Conservation (phyloP, 1,284 basidiomycete genomes). For the Agaricales sp. region DNA sequence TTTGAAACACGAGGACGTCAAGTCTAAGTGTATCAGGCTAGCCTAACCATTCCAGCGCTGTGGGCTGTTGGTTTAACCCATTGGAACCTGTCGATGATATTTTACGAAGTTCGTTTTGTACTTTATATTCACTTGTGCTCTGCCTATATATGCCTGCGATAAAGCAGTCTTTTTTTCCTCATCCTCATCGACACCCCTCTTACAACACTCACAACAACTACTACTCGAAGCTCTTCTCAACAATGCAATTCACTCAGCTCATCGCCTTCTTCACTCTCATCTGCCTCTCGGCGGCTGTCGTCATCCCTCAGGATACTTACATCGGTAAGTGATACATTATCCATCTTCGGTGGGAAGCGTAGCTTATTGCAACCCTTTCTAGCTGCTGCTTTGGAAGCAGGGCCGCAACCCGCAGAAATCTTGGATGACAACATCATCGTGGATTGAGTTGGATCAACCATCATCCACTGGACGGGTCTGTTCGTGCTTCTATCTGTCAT, state of each 20-base stretch:
- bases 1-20: too few species aligned
- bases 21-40: too few species aligned
- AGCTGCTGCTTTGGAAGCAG: not conserved
- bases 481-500: too few species aligned
- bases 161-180: too few species aligned
- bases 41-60: too few species aligned
- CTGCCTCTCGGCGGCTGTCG: not conserved
- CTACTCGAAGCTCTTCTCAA: not conserved
- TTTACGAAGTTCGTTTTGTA: too few species aligned
- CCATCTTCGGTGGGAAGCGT: not conserved
- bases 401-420: not conserved
- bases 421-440: not conserved
- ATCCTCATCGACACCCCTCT: too few species aligned
- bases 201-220: not conserved
- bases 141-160: too few species aligned
- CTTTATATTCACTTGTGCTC: too few species aligned
- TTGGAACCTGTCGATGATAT: too few species aligned
- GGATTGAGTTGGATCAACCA: not conserved
- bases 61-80: too few species aligned
- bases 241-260: not conserved
- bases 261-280: not conserved
- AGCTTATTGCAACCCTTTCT: too few species aligned
- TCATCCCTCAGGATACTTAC: not conserved
- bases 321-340: not conserved
- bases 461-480: not conserved